Evolutionary conservation across 2,329 filamentous ascomycete genomes (phyloP), one percentile per base, ranked within the genome.

Genomic region (Sporothrix curviconia): DNA sequence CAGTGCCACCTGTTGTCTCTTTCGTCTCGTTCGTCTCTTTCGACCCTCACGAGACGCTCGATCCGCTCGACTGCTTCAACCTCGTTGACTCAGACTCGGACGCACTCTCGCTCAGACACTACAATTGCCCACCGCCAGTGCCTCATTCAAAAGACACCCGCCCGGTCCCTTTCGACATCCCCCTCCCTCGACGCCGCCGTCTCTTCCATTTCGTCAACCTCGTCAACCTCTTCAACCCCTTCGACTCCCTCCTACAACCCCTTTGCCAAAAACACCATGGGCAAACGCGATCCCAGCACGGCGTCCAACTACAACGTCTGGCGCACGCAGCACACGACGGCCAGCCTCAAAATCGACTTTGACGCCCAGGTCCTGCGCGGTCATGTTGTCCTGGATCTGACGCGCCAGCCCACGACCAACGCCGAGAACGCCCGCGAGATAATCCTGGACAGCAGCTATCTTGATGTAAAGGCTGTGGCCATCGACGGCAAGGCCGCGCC

Each of bases 281-380:
- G 50, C 25, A 60, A 60, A 32, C 83, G 89, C 67, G 92, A 97
- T 74, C 91, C 91, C 55, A 95, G 91, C 71, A 96, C 94, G 25
- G 75, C 94, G 59, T 88, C 89, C 69, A 97, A 97, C 76, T 96
- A 96, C 73, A 85, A 89, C 71, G 85, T 87, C 57, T 96, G 90
- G 85, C 78, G 83, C 60, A 96, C 90, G 17, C 85, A 81, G 69
- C 91, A 96, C 75, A 94, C 90, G 19, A 86, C 83, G 19, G 88
- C 89, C 58, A 84, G 88, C 70, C 83, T 96, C 67, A 83, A 84
- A 64, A 85, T 97, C 65, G 85, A 95, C 67, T 99, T 97, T 70
- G 82, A 87, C 60, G 79, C 84, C 68, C 89, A 90, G 76, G 79
- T 82, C 56, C 79, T 97, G 62, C 81, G 80, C 60, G 94, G 94